Evolutionary conservation across 139 green algal genomes (phyloP).

Genomic region (Chlorella sp.): DNA sequence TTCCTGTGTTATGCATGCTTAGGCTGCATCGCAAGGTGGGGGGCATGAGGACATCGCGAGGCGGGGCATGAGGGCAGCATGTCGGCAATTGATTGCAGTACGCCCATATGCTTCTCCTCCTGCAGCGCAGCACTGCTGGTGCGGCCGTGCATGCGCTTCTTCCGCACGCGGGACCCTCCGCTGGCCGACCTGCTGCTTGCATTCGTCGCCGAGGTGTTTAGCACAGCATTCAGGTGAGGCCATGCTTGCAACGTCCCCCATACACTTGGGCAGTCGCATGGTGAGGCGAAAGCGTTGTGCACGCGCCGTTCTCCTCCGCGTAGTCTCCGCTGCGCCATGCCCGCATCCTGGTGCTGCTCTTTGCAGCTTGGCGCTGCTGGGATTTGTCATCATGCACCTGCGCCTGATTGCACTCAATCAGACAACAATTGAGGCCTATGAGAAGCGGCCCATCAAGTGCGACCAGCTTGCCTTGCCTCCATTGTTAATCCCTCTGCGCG

Average conservation of each 20-base stretch:
- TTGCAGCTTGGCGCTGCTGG: conserved; percentile 60
- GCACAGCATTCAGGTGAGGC: conserved; percentile 3
- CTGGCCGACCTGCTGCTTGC: conserved; percentile 14
- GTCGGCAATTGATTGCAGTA: background rate
- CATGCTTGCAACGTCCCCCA: too few relatives aligned
- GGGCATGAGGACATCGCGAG: background rate
- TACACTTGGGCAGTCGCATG: too few relatives aligned
- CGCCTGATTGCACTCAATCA: conserved; percentile 60
- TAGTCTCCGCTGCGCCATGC: too few relatives aligned
- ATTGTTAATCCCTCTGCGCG: background rate
- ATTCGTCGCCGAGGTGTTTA: conserved; percentile 30
- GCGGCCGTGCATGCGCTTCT: conserved; percentile 57
- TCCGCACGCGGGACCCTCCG: conserved; percentile 27
- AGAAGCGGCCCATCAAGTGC: conserved; percentile 70
- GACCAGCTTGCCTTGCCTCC: background rate
- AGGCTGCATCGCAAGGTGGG: conserved; percentile 41
- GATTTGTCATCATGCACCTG: conserved; percentile 84
- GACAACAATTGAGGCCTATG: conserved; percentile 92
- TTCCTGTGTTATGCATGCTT: conserved; percentile 84
- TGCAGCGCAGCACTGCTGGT: conserved; percentile 40
- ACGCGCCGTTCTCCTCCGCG: too few relatives aligned
- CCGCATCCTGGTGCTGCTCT: conserved; percentile 57
- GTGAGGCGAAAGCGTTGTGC: too few relatives aligned
- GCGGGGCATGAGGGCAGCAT: background rate
- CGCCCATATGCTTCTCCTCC: background rate